A percentile compares a stretch with the other conserved stretches of the same genome.
Evolutionary conservation across 371 early-diverging fungal genomes (phyloP).

Genomic region (Conidiobolus coronatus): DNA sequence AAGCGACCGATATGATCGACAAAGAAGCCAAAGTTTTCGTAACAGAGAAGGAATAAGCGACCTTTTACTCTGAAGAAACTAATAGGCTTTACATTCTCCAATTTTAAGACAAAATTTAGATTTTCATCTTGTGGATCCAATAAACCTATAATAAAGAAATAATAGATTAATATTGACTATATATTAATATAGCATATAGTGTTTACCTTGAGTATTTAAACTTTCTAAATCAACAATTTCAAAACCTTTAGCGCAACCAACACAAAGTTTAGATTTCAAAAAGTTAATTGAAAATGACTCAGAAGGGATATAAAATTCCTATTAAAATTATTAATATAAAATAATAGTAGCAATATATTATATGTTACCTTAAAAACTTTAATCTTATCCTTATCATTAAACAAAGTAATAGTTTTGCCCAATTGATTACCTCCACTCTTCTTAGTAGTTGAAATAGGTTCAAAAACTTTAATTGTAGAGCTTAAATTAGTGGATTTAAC

Average conservation of each 20-base stretch:
- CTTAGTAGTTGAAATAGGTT: constrained; percentile 14
- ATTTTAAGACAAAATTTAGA: constrained; percentile 49
- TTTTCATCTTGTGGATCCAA: constrained; percentile 58
- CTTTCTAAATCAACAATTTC: constrained; percentile 73
- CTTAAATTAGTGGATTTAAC: constrained; percentile 33
- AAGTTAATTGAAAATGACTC: constrained; percentile 58
- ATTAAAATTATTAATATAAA: not conserved
- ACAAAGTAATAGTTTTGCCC: too few relatives aligned
- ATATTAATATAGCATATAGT: too few relatives aligned
- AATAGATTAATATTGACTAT: not conserved
- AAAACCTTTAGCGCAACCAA: constrained; percentile 74
- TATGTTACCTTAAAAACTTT: too few relatives aligned
- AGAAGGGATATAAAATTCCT: constrained; percentile 77
- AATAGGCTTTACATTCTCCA: constrained; percentile 46
- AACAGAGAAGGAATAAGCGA: constrained; percentile 71
- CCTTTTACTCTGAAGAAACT: constrained; percentile 53
- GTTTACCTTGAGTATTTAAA: constrained; percentile 31
- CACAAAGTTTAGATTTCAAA: constrained; percentile 51
- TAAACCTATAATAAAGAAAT: constrained; percentile 9
- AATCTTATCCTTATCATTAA: too few relatives aligned
- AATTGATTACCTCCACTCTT: too few relatives aligned
- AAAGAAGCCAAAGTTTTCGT: constrained; percentile 76
- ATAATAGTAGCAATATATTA: too few relatives aligned
- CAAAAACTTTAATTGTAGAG: constrained; percentile 45
- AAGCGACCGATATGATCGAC: constrained; percentile 67